These are phyloP conservation scores for Phytophthora rubi DNA, from an alignment of 352 stramenopile species.

Conservation along the genomic window DNA sequence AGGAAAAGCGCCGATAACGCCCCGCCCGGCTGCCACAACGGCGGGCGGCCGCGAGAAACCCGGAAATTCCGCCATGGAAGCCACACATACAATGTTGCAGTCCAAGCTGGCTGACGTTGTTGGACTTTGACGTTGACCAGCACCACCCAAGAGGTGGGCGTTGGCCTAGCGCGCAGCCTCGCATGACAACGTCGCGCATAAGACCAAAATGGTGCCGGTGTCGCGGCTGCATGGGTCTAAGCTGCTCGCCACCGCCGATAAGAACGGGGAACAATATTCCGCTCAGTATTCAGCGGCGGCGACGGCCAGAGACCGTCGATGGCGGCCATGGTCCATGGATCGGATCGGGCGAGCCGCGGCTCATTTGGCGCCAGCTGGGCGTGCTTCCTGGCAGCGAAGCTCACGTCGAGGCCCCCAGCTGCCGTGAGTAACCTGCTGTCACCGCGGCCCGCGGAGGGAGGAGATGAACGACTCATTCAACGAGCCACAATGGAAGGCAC, in stretches of 20 bases:
- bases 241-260: conserved; percentile 10
- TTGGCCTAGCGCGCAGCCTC: conserved; percentile 9
- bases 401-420: conserved; percentile 15
- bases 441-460: conserved; percentile 15
- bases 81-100: background rate
- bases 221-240: background rate
- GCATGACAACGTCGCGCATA: conserved; percentile 17
- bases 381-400: conserved; percentile 6
- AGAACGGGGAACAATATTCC: conserved; percentile 10
- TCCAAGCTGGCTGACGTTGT: too few species aligned
- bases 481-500: background rate
- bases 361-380: conserved; percentile 17
- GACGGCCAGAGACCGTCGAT: background rate
- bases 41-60: conserved; percentile 16
- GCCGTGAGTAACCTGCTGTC: conserved; percentile 39
- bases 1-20: conserved; percentile 39
- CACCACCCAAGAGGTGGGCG: background rate
- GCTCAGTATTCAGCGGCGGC: background rate
- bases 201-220: conserved; percentile 26
- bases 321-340: background rate
- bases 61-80: conserved; percentile 33
- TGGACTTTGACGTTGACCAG: background rate
- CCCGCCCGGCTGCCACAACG: conserved; percentile 32
- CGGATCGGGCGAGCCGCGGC: background rate
- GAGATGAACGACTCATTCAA: too few species aligned